Conservation (phyloP, 257 asterid genomes). For the Lantana camara region DNA sequence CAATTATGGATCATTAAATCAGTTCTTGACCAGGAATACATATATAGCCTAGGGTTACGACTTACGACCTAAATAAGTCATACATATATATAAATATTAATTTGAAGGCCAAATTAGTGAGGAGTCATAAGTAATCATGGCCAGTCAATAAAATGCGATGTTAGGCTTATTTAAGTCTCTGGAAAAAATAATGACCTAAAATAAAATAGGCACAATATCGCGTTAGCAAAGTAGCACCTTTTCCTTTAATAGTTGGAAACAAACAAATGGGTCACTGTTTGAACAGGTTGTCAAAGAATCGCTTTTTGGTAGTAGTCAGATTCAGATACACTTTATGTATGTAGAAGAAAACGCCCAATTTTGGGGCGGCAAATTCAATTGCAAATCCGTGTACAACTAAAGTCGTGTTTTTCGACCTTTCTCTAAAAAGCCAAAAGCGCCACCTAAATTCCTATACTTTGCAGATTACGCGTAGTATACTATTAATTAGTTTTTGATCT, state of each 20-base stretch:
- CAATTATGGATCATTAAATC: not conserved
- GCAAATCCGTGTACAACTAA: not conserved
- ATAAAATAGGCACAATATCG: conserved; percentile 8
- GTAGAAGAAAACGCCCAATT: not conserved
- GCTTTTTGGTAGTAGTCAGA: too few species aligned
- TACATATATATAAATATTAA: too few species aligned
- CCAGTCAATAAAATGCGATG: conserved; percentile 15
- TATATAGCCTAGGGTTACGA: not conserved
- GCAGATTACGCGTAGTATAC: conserved; percentile 23
- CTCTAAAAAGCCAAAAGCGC: not conserved
- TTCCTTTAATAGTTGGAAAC: not conserved
- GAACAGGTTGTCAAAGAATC: conserved; percentile 1
- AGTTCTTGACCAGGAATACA: not conserved
- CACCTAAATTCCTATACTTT: not conserved
- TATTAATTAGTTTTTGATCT: not conserved
- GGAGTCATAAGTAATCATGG: conserved; percentile 1
- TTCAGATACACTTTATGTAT: not conserved
- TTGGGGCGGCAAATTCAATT: not conserved
- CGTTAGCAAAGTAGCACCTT: conserved; percentile 2
- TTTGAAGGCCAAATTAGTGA: conserved; percentile 11
- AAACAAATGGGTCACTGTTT: not conserved
- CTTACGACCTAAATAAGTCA: not conserved
- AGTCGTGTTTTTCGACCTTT: not conserved
- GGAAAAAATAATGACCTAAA: not conserved
- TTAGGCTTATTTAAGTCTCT: conserved; percentile 5